Percentiles rank a stretch among this genome's conserved stretches.
Evolutionary conservation across 805 yeast species (phyloP).

Genomic region (Zygosaccharomyces siamensis): DNA sequence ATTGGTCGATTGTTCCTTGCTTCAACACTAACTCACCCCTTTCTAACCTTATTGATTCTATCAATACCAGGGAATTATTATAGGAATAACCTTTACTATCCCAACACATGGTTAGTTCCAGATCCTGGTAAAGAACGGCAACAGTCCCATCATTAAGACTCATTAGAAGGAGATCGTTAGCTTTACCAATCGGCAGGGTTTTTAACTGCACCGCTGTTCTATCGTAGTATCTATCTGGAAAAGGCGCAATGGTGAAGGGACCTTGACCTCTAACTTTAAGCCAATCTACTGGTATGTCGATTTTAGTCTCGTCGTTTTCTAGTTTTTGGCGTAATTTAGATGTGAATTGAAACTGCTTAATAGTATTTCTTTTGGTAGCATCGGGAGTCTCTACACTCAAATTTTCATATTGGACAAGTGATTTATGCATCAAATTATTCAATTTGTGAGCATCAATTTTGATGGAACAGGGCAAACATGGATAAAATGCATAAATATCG

Average conservation of each 20-base stretch:
- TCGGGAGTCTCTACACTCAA: constrained; percentile 14
- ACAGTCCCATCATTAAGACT: constrained; percentile 31
- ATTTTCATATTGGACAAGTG: constrained; percentile 24
- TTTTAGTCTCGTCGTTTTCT: constrained; percentile 1
- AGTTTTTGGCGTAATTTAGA: constrained; percentile 32
- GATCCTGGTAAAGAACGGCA: constrained; percentile 32
- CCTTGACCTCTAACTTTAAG: constrained; percentile 40
- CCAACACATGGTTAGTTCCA: constrained; percentile 38
- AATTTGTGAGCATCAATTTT: constrained; percentile 26
- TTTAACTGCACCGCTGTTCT: constrained; percentile 39
- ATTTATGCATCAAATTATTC: constrained; percentile 27
- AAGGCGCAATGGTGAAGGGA: constrained; percentile 51
- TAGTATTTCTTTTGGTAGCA: constrained; percentile 22
- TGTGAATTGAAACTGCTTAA: constrained; percentile 38
- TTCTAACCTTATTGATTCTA: constrained; percentile 19
- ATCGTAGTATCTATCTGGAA: constrained; percentile 48
- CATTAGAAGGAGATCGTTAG: constrained; percentile 26
- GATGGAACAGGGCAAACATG: constrained; percentile 48
- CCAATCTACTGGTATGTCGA: constrained; percentile 6
- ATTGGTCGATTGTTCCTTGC: constrained; percentile 7
- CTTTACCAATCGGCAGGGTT: constrained; percentile 23
- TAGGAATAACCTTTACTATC: constrained; percentile 20
- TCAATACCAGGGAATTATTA: constrained; percentile 24
- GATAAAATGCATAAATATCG: constrained; percentile 56
- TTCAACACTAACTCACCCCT: constrained; percentile 1